phyloP scores from a whole-genome alignment of 129 eudicot species.

The Calendula officinalis region DNA sequence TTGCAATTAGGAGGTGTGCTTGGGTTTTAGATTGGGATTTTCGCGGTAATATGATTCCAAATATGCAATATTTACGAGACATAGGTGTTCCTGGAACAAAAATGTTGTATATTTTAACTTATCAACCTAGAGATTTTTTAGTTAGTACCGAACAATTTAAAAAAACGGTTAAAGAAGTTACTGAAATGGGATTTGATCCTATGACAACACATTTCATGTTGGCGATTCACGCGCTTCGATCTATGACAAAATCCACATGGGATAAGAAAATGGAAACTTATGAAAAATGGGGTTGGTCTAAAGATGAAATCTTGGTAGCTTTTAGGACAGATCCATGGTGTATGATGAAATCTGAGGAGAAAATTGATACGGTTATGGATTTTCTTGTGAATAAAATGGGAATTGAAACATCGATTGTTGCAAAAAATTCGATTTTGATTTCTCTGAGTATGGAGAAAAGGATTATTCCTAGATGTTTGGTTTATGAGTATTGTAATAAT shows the following conservation, averaged over 20 bases:
- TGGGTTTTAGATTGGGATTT: conserved; percentile 33
- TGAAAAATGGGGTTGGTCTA: conserved; percentile 52
- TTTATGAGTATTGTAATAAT: conserved; percentile 28
- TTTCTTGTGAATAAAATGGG: conserved; percentile 40
- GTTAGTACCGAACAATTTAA: conserved; percentile 21
- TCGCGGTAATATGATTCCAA: conserved; percentile 10
- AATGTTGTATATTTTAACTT: conserved; percentile 27
- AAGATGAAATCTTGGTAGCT: conserved; percentile 30
- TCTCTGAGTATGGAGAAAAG: conserved; percentile 40
- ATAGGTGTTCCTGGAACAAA: conserved; percentile 32
- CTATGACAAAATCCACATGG: conserved; percentile 41
- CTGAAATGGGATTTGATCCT: conserved; percentile 47
- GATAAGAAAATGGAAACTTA: conserved; percentile 38
- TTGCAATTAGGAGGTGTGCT: conserved; percentile 33
- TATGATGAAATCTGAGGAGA: conserved; percentile 50
- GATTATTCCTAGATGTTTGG: conserved; percentile 46
- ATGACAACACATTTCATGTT: conserved; percentile 22
- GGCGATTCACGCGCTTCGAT: conserved; percentile 32
- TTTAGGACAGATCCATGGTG: conserved; percentile 35
- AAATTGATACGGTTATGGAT: conserved; percentile 33
- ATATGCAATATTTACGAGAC: conserved; percentile 31
- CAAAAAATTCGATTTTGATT: conserved; percentile 23
- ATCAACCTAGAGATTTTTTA: conserved; percentile 27
- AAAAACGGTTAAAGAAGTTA: conserved; percentile 29
- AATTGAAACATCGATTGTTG: conserved; percentile 29